These are phyloP conservation scores for Wickerhamiella siamensis DNA, from an alignment of 805 yeast species.

Conservation along the genomic window DNA sequence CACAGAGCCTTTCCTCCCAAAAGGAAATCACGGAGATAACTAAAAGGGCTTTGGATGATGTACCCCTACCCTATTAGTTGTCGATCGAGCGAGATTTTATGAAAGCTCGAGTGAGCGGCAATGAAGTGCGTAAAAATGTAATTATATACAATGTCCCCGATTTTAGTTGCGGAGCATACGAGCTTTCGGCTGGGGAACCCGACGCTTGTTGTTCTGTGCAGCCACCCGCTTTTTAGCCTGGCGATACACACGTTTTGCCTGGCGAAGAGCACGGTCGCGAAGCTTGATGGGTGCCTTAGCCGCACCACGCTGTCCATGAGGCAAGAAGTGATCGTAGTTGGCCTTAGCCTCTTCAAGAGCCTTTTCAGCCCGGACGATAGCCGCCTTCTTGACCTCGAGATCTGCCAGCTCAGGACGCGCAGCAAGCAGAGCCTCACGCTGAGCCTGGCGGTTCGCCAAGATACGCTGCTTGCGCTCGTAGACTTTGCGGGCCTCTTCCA, in stretches of 20 bases:
- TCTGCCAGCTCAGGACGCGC: slow-evolving; percentile 16
- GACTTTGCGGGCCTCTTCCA: slow-evolving; percentile 2
- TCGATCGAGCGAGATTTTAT: too few species aligned
- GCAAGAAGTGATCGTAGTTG: slow-evolving; percentile 18
- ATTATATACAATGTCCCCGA: background rate
- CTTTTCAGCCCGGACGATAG: slow-evolving; percentile 13
- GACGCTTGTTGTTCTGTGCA: slow-evolving; percentile 17
- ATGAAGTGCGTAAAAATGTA: too few species aligned
- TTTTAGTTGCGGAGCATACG: slow-evolving; percentile 3
- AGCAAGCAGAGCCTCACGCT: slow-evolving; percentile 11
- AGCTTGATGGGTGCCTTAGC: slow-evolving; percentile 21
- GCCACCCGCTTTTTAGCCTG: slow-evolving; percentile 17
- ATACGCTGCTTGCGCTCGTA: slow-evolving; percentile 5
- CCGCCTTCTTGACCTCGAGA: slow-evolving; percentile 13
- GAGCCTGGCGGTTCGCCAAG: slow-evolving; percentile 6
- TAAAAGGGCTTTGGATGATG: too few species aligned
- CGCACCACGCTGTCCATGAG: slow-evolving; percentile 20
- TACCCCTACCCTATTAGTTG: too few species aligned
- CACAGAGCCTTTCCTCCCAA: too few species aligned
- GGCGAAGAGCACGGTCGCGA: slow-evolving; percentile 18
- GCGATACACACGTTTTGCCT: slow-evolving; percentile 18
- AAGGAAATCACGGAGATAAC: too few species aligned
- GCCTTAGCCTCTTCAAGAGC: slow-evolving; percentile 15
- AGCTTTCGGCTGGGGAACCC: slow-evolving; percentile 17
- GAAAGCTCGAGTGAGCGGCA: too few species aligned